Base-by-base conservation (phyloP, 139 green algal species). In the Chlorella sorokiniana region DNA sequence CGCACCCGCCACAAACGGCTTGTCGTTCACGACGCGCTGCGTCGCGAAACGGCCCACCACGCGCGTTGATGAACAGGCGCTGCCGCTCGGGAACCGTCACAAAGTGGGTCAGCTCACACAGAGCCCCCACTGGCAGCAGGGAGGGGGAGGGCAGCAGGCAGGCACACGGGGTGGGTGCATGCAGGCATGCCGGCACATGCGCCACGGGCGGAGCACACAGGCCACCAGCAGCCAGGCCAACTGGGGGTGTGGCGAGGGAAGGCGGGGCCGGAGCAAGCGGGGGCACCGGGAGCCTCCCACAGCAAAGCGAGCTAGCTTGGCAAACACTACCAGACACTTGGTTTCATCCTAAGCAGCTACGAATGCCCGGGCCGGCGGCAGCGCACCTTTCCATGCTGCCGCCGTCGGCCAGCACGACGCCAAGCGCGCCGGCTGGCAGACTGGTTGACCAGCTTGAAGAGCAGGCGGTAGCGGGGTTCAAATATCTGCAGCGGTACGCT, bases 371-470 rank as follows among this genome's bases (percentile, higher is more conserved):
- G n/a, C n/a, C 31, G 64, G 9, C 61, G 33, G 23, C 25, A 4
- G 18, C 71, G 37, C 71, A 78, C 71, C 73, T 79, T 16, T 79
- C 73, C 73, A 79, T 79, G 25, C 8, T 69, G 25, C 38, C 20
- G 52, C 54, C 69, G 73, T 79, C 73, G 8, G 73, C 51, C 52
- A 79, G 73, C 73, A 79, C 73, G 25, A 79, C 73, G 0, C 73
- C 73, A 54, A 79, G 69, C n/a, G 10, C 73, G 52, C 1, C 73
- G 73, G 27, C 54, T 56, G 23, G 9, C 25, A 54, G 37, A 56
- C 9, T 51, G 33, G 54, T 79, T 79, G 73, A 79, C 37, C 37
- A 79, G 73, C 54, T 79, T 79, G 73, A 79, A 79, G 52, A 79
- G 51, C 33, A 79, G 51, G 25, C 73, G n/a, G 27, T 79, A 79